Evolutionary conservation across 768 basidiomycete species (phyloP).

Genomic region (Brasilioporus rufonigricans): DNA sequence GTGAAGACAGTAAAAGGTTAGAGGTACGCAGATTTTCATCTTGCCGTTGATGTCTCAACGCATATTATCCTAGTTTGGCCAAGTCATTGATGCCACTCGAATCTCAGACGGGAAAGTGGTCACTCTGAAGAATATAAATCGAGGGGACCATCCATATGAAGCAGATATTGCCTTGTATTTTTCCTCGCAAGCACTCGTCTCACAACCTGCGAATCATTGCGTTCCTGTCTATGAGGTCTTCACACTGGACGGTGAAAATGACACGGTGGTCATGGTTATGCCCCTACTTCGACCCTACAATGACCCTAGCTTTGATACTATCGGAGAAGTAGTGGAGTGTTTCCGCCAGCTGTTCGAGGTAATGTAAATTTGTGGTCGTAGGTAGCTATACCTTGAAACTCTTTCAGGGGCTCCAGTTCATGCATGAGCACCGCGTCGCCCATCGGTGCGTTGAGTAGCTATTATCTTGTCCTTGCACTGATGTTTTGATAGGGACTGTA

Average conservation of each 20-base stretch:
- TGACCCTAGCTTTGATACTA: constrained; percentile 23
- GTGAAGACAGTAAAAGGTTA: background rate
- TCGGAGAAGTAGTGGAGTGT: constrained; percentile 35
- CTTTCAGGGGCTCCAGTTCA: constrained; percentile 10
- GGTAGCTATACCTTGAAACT: background rate
- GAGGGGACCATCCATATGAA: constrained; percentile 23
- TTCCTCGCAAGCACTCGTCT: constrained; percentile 1
- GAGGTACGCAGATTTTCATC: background rate
- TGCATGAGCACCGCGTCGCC: constrained; percentile 22
- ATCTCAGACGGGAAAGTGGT: constrained; percentile 26
- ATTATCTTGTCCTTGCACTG: background rate
- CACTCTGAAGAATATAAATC: constrained; percentile 26
- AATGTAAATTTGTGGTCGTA: background rate
- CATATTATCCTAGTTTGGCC: background rate
- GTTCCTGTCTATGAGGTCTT: constrained; percentile 31
- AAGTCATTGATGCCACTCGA: constrained; percentile 30
- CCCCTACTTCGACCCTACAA: constrained; percentile 1
- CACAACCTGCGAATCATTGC: constrained; percentile 31
- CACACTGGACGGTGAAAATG: constrained; percentile 2
- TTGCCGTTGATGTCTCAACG: background rate
- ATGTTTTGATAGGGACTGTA: constrained; percentile 23
- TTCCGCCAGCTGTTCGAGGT: constrained; percentile 35
- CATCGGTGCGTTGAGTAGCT: constrained; percentile 7
- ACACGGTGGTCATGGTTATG: constrained; percentile 1
- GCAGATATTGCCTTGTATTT: constrained; percentile 29